Evolutionary conservation across 2,329 filamentous ascomycete species (phyloP).

Genomic region (Fusarium robinianum): DNA sequence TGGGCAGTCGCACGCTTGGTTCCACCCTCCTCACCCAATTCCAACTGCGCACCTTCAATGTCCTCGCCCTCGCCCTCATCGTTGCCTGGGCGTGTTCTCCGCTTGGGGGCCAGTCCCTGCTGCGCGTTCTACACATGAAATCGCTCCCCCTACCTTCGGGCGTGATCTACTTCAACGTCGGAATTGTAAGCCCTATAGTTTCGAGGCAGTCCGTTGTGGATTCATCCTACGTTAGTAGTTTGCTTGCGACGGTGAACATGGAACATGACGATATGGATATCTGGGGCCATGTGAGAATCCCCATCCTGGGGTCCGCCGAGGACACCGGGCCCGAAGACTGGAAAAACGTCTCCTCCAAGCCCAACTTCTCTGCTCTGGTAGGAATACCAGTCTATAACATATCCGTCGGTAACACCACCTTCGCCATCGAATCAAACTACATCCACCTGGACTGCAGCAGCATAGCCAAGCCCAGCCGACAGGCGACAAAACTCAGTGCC

Average conservation of each 20-base stretch:
- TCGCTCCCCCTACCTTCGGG: background rate
- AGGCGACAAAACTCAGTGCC: too few relatives aligned
- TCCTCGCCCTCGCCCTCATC: background rate
- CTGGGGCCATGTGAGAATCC: constrained; percentile 20
- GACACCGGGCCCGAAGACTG: background rate
- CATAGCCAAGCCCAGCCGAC: too few relatives aligned
- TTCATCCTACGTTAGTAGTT: background rate
- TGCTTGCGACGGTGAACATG: background rate
- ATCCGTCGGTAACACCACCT: constrained; percentile 5
- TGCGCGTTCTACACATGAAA: background rate
- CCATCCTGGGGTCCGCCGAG: background rate
- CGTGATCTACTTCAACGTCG: background rate
- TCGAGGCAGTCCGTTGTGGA: background rate
- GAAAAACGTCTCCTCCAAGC: background rate
- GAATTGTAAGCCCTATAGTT: background rate
- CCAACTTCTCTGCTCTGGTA: constrained; percentile 6
- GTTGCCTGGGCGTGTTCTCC: background rate
- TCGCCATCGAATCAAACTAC: constrained; percentile 17
- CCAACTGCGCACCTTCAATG: constrained; percentile 5
- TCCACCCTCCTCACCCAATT: constrained; percentile 6
- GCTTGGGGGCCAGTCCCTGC: constrained; percentile 1
- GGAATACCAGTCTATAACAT: constrained; percentile 8
- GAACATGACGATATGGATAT: constrained; percentile 5
- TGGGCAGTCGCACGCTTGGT: constrained; percentile 19
- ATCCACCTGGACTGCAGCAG: constrained; percentile 6